Evolutionary conservation across 129 eudicot species (phyloP), one percentile per base, ranked within the genome.

Genomic region (Artemisia annua): DNA sequence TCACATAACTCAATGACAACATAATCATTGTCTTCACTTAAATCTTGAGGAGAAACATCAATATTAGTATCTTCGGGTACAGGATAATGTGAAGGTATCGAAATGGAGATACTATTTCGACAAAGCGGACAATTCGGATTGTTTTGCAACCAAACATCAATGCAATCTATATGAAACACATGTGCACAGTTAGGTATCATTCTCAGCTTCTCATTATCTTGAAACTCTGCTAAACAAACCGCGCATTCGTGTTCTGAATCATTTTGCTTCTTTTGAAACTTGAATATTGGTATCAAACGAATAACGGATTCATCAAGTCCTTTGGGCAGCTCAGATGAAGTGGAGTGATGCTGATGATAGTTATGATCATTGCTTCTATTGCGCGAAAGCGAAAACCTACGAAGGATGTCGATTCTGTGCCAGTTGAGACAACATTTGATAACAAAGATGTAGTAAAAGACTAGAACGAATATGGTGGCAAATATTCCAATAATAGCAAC

Each of bases 71-170:
- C 75, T 46, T 82, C 70, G n/a, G 75, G 51, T 5, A 53, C 0
- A 14, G 77, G 68, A 59, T 53, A 74, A n/a, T 71, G 85, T 30
- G 70, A 24, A 8, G 85, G 61, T 1, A 48, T 50, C 6, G 87
- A 79, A 66, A 78, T 46, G 8, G 95, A 90, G 66, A 90, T 76
- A 75, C 92, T 88, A 11, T 82, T 81, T 50, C 98, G 65, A 64
- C 98, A 94, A 53, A 94, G 93, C 3, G 98, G 98, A 78, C 98
- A 94, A 63, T 94, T 94, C 3, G 90, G 89, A 49, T 90, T 94
- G 78, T 80, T 85, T 58, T 90, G 97, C 18, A 94, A 83, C 98
- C 98, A 94, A 26, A 94, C 80, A 67, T 94, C 98, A 54, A 94
- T 94, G 48, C 98, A 94, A 56, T 94, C 98, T 0, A 94, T 86